phyloP scores from a whole-genome alignment of 768 basidiomycete genomes.

The Mycena venus region DNA sequence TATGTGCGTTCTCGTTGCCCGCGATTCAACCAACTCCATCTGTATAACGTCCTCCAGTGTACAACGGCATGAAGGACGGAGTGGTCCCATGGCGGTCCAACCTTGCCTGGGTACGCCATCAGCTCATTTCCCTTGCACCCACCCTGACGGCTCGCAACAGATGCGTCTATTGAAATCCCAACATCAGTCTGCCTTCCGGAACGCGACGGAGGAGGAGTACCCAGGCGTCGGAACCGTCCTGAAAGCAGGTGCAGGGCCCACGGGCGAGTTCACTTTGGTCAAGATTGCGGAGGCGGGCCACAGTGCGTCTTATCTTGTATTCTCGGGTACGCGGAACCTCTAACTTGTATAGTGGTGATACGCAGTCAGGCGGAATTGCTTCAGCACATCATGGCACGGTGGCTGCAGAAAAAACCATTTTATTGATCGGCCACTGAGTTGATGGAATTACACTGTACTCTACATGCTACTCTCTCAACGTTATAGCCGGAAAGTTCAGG shows the following conservation, averaged over 20 bases:
- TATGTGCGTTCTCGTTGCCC: no score
- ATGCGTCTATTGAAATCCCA: constrained; percentile 3
- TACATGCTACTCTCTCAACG: no score
- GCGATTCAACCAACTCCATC: no score
- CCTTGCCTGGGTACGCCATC: neutral
- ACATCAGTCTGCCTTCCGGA: neutral
- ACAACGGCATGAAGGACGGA: constrained; percentile 3
- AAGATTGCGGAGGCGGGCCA: neutral
- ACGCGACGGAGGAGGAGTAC: neutral
- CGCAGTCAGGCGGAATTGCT: neutral
- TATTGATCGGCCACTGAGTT: no score
- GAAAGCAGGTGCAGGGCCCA: neutral
- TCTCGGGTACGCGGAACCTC: neutral
- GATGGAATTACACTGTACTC: no score
- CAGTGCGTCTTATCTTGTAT: neutral
- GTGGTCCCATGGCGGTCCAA: neutral
- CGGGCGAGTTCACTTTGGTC: neutral
- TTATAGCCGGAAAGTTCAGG: no score
- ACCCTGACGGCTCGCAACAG: no score
- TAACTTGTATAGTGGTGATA: neutral
- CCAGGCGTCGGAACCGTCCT: neutral
- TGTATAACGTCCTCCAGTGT: neutral
- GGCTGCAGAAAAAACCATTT: neutral
- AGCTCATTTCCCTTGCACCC: no score
- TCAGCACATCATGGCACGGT: neutral